phyloP scores from a whole-genome alignment of 352 stramenopile genomes.

The Globisporangium abappressorium region DNA sequence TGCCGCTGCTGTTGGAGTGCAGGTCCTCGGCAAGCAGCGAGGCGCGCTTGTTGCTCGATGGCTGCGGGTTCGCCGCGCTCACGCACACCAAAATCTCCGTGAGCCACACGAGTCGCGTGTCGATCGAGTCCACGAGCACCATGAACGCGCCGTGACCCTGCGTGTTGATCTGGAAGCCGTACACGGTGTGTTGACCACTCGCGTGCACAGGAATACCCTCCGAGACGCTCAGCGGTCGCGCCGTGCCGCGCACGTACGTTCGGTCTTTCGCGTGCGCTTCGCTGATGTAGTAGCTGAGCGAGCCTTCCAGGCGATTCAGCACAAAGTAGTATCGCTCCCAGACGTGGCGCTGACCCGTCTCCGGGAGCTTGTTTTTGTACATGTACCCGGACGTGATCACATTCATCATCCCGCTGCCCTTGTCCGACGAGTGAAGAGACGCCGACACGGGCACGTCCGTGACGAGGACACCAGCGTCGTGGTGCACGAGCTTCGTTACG shows the following conservation, averaged over 20 bases:
- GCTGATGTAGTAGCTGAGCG: conserved; percentile 84
- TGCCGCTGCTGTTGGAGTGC: conserved; percentile 19
- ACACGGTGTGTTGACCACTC: conserved; percentile 63
- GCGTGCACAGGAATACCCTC: conserved; percentile 77
- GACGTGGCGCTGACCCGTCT: conserved; percentile 74
- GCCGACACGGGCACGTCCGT: conserved; percentile 44
- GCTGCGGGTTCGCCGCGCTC: conserved; percentile 38
- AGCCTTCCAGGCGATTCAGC: conserved; percentile 67
- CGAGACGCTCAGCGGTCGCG: conserved; percentile 72
- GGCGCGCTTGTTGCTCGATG: conserved; percentile 42
- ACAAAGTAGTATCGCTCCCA: conserved; percentile 89
- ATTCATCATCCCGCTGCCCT: conserved; percentile 38
- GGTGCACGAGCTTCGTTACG: conserved; percentile 74
- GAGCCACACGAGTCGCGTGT: conserved; percentile 77
- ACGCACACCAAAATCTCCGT: conserved; percentile 77
- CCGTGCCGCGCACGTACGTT: conserved; percentile 80
- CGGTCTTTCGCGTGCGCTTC: conserved; percentile 82
- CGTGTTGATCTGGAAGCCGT: conserved; percentile 86
- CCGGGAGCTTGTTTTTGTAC: conserved; percentile 86
- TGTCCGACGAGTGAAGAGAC: conserved; percentile 17
- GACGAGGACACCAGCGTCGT: conserved; percentile 68
- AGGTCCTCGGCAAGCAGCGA: conserved; percentile 51
- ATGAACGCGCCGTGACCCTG: conserved; percentile 83
- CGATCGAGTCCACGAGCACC: conserved; percentile 83
- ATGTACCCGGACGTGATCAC: conserved; percentile 83